Percentiles rank a stretch among this genome's conserved stretches.
phyloP scores from a whole-genome alignment of 2,329 filamentous ascomycete genomes.

The Chalaropsis ovoidea region DNA sequence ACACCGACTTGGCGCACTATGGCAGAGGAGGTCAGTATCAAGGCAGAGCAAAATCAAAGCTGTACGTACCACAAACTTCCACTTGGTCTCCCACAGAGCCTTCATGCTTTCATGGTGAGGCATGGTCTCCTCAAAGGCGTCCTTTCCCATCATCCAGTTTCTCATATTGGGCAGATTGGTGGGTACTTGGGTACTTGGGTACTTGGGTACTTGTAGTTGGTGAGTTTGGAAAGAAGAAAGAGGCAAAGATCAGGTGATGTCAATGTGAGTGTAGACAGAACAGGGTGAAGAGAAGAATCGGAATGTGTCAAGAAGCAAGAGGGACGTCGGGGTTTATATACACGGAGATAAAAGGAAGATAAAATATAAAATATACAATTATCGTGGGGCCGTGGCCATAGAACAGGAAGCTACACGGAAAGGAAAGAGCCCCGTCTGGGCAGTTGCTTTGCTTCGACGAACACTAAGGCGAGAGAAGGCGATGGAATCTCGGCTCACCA shows the following conservation, averaged over 20 bases:
- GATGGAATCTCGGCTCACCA: too few species aligned
- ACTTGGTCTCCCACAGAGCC: conserved; percentile 65
- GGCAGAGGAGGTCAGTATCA: background rate
- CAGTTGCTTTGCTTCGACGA: too few species aligned
- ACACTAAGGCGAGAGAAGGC: too few species aligned
- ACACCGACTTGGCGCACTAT: conserved; percentile 51
- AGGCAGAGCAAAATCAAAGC: background rate
- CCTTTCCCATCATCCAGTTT: conserved; percentile 37
- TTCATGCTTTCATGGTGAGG: conserved; percentile 51
- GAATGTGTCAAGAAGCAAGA: too few species aligned
- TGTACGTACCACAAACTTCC: conserved; percentile 52
- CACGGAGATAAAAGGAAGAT: background rate
- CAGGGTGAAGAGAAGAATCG: too few species aligned
- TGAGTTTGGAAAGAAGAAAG: background rate
- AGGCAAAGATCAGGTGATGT: background rate
- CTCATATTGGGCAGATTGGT: conserved; percentile 3
- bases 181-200: background rate
- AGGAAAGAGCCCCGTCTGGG: too few species aligned
- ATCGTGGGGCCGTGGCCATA: too few species aligned
- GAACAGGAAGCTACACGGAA: too few species aligned
- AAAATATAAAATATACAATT: background rate
- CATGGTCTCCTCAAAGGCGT: conserved; percentile 38
- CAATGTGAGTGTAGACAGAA: too few species aligned
- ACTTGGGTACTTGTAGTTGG: too few species aligned
- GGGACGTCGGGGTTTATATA: background rate